Conservation (phyloP, 352 stramenopile species). For the Phytophthora cryptogea region DNA sequence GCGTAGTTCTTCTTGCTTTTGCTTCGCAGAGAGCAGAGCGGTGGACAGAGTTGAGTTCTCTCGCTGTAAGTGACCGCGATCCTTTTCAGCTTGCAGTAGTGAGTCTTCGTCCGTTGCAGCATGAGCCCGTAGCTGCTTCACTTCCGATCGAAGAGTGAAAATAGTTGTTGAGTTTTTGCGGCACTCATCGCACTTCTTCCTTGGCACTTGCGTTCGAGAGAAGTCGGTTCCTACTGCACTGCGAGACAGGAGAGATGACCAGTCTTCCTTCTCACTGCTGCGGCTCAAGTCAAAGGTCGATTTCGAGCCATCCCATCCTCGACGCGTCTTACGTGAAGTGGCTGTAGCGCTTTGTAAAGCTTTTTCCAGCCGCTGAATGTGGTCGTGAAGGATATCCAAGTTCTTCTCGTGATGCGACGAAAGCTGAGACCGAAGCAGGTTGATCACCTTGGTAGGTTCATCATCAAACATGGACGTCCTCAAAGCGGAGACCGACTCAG, state of each 20-base stretch:
- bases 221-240: conserved; percentile 40
- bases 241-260: conserved; percentile 26
- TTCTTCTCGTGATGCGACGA: conserved; percentile 61
- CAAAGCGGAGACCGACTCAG: conserved; percentile 1
- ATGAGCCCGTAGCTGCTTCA: conserved; percentile 52
- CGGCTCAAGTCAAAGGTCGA: conserved; percentile 51
- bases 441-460: conserved; percentile 43
- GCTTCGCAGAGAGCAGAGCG: conserved; percentile 48
- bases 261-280: conserved; percentile 36
- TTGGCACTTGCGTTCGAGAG: conserved; percentile 29
- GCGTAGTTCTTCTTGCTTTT: conserved; percentile 60
- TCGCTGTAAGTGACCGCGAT: conserved; percentile 41
- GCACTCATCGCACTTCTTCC: conserved; percentile 49
- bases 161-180: conserved; percentile 35
- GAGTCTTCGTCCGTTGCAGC: conserved; percentile 45
- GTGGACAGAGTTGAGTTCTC: conserved; percentile 53
- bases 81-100: conserved; percentile 50
- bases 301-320: conserved; percentile 35
- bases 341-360: conserved; percentile 29
- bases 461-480: conserved; percentile 36
- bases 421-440: conserved; percentile 56
- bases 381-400: conserved; percentile 55
- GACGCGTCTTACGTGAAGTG: conserved; percentile 9
- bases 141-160: conserved; percentile 52
- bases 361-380: conserved; percentile 59